Evolutionary conservation across 2,329 filamentous ascomycete genomes (phyloP), one percentile per base, ranked within the genome.

Genomic region (Botrytis tulipae): DNA sequence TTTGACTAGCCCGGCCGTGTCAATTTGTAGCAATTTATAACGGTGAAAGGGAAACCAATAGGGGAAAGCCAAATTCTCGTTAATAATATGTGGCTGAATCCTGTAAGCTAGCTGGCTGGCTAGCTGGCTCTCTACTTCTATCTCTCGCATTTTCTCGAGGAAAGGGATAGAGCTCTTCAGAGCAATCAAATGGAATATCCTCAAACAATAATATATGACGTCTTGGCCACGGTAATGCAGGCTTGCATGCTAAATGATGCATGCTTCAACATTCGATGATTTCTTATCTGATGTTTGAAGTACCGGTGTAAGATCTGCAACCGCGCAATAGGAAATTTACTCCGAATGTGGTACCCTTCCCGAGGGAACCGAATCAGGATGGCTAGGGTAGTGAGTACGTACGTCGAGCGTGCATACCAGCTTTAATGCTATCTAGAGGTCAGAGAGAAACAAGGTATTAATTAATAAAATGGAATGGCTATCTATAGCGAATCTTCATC

Each of bases 201-300:
- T 22, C 12, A 42, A n/a, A n/a, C 48, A 51, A n/a, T 16, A 7
- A 51, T 42, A 1, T 32, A 37, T 66, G 14, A 48, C 22, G 35
- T 16, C 63, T 44, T 66, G 16, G 63, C 40, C 18, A 25, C n/a
- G 35, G 35, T 48, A 46, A 42, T 57, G 37, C 32, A 54, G 9
- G 40, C 57, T 57, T 60, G 37, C 44, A 66, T 44, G 35, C 44
- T 57, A 42, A 57, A 48, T 42, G 32, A 71, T 54, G 60, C 25
- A 65, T 57, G 46, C 44, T 70, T 70, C 68, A 32, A 29, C 10
- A 57, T 57, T 37, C 9, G 60, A 71, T 57, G 40, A 8, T 51
- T 62, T 71, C 68, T 71, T 71, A 71, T 71, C 68, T 71, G 40
- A 37, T 25, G 35, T 32, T 40, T 25, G 44, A 65, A 25, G n/a